phyloP scores from a whole-genome alignment of 2,329 filamentous ascomycete species.

The Penicillium fuscoglaucum region DNA sequence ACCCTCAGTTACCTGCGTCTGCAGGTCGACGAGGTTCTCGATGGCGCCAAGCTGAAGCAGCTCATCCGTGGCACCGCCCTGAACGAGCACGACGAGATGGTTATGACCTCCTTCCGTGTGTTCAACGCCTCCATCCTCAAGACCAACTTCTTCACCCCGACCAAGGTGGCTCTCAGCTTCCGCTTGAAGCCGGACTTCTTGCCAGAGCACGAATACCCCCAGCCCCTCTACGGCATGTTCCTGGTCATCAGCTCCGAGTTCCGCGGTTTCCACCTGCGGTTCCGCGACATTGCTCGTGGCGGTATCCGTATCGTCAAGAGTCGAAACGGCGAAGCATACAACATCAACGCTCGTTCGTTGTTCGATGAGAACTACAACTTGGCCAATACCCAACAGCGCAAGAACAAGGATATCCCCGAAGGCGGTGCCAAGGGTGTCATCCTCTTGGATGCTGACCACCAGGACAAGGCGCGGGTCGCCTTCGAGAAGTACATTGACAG shows the following conservation, averaged over 20 bases:
- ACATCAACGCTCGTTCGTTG: conserved; percentile 91
- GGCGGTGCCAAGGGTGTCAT: conserved; percentile 98
- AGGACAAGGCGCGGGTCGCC: conserved; percentile 86
- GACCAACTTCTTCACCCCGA: conserved; percentile 97
- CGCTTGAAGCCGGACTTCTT: conserved; percentile 79
- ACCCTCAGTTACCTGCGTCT: conserved; percentile 67
- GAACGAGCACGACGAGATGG: conserved; percentile 97
- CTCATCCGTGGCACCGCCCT: conserved; percentile 75
- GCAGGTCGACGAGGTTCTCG: conserved; percentile 71
- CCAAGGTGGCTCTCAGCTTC: conserved; percentile 97
- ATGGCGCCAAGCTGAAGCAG: conserved; percentile 70
- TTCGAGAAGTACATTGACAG: conserved; percentile 99
- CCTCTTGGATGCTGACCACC: conserved; percentile 86
- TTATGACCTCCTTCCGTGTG: conserved; percentile 92
- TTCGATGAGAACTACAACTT: conserved; percentile 99
- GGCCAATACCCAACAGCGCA: conserved; percentile 96
- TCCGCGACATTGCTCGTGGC: conserved; percentile 93
- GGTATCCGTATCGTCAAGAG: conserved; percentile 99
- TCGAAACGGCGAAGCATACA: conserved; percentile 90
- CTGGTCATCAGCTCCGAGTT: conserved; percentile 96
- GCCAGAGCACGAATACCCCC: conserved; percentile 87
- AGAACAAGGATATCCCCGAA: conserved; percentile 99
- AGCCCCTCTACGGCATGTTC: conserved; percentile 97
- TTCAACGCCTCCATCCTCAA: conserved; percentile 94
- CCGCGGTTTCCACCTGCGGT: conserved; percentile 93